Conservation (phyloP, 176 grass and related monocot genomes). For the Bothriochloa decipiens region DNA sequence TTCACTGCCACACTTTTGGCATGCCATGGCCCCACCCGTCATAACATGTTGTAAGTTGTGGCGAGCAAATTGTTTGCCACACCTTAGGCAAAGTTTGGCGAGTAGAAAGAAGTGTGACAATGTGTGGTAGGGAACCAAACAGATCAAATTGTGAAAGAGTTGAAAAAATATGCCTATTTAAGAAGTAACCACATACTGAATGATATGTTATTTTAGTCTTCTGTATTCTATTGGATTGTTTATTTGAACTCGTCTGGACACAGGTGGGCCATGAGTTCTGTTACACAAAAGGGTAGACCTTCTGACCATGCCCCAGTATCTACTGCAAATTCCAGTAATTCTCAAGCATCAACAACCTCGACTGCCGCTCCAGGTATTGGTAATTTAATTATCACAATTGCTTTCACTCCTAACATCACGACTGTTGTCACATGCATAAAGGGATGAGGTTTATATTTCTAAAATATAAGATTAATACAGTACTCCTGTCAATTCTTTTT, state of each 20-base stretch:
- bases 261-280: constrained; percentile 99
- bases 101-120: too few relatives aligned
- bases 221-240: constrained; percentile 26
- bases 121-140: too few relatives aligned
- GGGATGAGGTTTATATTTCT: neutral
- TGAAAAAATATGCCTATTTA: neutral
- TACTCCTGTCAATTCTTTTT: neutral
- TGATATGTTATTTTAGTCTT: constrained; percentile 21
- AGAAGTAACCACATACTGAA: neutral
- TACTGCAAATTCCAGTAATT: constrained; percentile 64
- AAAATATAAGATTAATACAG: constrained; percentile 21
- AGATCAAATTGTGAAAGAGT: neutral
- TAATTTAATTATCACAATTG: constrained; percentile 7
- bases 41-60: neutral
- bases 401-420: neutral
- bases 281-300: constrained; percentile 90
- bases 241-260: constrained; percentile 38
- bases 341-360: constrained; percentile 53
- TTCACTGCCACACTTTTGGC: neutral
- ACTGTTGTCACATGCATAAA: constrained; percentile 30
- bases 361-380: constrained; percentile 66
- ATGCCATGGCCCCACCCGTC: neutral
- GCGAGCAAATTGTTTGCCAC: neutral
- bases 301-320: constrained; percentile 69
- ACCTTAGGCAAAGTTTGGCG: neutral